These are phyloP conservation scores for Cinnamomum chago DNA, from an alignment of 164 flowering plant genomes.

Conservation along the genomic window DNA sequence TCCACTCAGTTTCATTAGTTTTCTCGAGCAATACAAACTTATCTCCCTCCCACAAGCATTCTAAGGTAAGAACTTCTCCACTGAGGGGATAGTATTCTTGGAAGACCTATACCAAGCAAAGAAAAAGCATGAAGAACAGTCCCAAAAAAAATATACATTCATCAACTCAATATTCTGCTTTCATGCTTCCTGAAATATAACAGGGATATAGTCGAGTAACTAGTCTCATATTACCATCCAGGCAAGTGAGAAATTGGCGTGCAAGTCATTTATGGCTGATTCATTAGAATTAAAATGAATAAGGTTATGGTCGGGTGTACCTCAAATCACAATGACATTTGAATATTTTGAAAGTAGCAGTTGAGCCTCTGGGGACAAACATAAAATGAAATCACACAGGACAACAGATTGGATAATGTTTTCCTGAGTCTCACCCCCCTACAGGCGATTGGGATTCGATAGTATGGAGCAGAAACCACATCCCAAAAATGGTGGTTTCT, in stretches of 20 bases:
- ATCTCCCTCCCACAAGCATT: conserved; percentile 60
- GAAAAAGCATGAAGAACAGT: not conserved
- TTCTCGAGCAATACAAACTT: conserved; percentile 60
- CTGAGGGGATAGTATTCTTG: conserved; percentile 61
- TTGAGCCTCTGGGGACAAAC: not conserved
- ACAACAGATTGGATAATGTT: too few relatives aligned
- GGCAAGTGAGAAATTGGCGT: too few relatives aligned
- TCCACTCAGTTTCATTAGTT: conserved; percentile 14
- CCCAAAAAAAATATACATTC: not conserved
- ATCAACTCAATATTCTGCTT: not conserved
- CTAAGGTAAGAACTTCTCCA: conserved; percentile 38
- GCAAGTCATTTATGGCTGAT: too few relatives aligned
- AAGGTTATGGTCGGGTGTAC: not conserved
- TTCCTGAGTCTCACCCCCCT: too few relatives aligned
- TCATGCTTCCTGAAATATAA: not conserved
- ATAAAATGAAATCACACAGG: not conserved
- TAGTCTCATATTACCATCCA: not conserved
- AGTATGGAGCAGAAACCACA: too few relatives aligned
- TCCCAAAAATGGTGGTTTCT: too few relatives aligned
- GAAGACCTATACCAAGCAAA: conserved; percentile 42
- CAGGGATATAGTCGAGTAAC: not conserved
- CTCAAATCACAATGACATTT: not conserved
- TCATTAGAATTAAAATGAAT: too few relatives aligned
- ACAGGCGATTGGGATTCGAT: too few relatives aligned
- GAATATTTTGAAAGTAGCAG: not conserved